phyloP scores from a whole-genome alignment of 345 rosid species.

The Luvunga scandens region DNA sequence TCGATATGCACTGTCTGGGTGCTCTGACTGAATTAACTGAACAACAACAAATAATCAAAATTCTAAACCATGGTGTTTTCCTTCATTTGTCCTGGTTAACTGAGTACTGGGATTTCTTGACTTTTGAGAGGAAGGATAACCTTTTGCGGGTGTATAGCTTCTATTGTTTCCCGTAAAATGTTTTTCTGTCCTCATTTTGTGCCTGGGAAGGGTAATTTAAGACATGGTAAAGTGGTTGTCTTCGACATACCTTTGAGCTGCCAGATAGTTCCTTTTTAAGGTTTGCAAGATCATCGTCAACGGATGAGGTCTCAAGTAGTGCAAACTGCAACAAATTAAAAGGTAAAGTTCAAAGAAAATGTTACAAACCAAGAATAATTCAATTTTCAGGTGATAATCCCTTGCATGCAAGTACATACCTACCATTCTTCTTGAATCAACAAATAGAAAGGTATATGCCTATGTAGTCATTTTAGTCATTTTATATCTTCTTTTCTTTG shows the following conservation, averaged over 20 bases:
- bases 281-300: constrained; percentile 67
- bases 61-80: too few species aligned
- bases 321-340: constrained; percentile 48
- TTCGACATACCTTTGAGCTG: constrained; percentile 47
- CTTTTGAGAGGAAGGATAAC: too few species aligned
- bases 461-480: background rate
- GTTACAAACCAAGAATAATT: background rate
- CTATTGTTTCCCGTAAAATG: too few species aligned
- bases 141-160: too few species aligned
- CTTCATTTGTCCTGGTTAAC: too few species aligned
- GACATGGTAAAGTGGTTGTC: background rate
- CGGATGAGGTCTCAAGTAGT: constrained; percentile 63
- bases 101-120: too few species aligned
- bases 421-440: background rate
- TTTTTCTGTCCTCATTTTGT: too few species aligned
- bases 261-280: constrained; percentile 67
- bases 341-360: background rate
- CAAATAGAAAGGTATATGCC: background rate
- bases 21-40: too few species aligned
- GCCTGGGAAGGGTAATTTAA: too few species aligned
- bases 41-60: too few species aligned
- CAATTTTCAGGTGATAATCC: constrained; percentile 1
- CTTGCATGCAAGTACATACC: background rate
- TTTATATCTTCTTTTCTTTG: background rate
- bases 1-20: too few species aligned